These are phyloP conservation scores for Plasmodium chabaudi DNA, from an alignment of 169 alveolate genomes.

Conservation along the genomic window DNA sequence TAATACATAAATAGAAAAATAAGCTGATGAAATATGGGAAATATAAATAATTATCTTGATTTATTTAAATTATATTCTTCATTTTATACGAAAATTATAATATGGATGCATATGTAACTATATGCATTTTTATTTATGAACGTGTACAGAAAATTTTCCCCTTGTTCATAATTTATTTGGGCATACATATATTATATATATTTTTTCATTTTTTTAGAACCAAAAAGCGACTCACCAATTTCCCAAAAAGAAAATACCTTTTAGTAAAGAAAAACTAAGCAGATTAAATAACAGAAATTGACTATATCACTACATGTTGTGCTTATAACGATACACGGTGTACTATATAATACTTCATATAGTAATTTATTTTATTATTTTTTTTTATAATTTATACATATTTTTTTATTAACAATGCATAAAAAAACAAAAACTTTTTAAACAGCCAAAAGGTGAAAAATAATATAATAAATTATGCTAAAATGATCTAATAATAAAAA, in stretches of 20 bases:
- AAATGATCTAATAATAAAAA: no score
- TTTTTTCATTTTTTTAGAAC: not conserved
- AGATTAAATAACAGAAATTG: not conserved
- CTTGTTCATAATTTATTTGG: not conserved
- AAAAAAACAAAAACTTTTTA: no score
- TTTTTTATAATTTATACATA: not conserved
- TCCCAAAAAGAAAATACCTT: constrained; percentile 65
- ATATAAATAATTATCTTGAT: not conserved
- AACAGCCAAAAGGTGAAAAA: no score
- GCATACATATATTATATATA: not conserved
- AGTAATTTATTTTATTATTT: constrained; percentile 14
- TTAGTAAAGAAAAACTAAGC: constrained; percentile 40
- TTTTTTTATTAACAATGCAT: no score
- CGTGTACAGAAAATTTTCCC: not conserved
- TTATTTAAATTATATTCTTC: not conserved
- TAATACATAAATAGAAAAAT: not conserved
- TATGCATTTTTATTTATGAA: not conserved
- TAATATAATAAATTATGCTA: no score
- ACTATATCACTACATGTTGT: not conserved
- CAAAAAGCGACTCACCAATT: constrained; percentile 21
- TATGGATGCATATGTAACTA: not conserved
- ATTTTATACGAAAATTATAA: not conserved
- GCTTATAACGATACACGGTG: not conserved
- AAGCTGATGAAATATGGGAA: constrained; percentile 4
- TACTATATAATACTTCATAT: not conserved